phyloP scores from a whole-genome alignment of 257 asterid genomes.

The Solanum corneliomulleri region DNA sequence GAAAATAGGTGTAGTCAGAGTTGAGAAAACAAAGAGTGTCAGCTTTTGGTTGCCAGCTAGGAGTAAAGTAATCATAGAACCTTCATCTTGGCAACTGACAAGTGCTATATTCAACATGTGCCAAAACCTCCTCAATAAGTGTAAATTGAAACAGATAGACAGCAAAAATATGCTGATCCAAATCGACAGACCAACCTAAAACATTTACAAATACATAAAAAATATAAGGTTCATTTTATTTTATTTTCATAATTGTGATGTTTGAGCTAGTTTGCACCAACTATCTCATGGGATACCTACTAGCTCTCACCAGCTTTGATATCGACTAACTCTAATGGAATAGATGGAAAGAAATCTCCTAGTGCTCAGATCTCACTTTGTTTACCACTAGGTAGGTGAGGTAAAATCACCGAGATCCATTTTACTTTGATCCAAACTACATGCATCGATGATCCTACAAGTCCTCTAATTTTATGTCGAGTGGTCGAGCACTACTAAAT shows the following conservation, averaged over 20 bases:
- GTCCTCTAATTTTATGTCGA: too few relatives aligned
- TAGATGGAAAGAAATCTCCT: background rate
- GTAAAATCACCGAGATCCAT: background rate
- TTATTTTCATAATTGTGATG: background rate
- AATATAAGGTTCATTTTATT: background rate
- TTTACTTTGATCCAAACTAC: background rate
- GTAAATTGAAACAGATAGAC: background rate
- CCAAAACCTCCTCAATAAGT: background rate
- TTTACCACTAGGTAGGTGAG: background rate
- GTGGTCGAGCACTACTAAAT: background rate
- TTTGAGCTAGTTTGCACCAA: background rate
- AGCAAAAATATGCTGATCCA: background rate
- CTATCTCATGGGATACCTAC: background rate
- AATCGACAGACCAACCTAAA: background rate
- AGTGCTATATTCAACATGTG: background rate
- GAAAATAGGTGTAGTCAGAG: background rate
- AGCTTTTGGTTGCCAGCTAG: background rate
- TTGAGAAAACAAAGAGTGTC: background rate
- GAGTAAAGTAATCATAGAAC: background rate
- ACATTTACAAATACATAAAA: background rate
- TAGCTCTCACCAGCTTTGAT: background rate
- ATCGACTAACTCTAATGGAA: background rate
- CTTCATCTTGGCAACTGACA: background rate
- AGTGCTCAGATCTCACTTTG: background rate
- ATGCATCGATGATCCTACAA: too few relatives aligned